A percentile compares a stretch with the other conserved stretches of the same genome.
phyloP scores from a whole-genome alignment of 1,284 basidiomycete genomes.

The Tranzscheliella williamsii region DNA sequence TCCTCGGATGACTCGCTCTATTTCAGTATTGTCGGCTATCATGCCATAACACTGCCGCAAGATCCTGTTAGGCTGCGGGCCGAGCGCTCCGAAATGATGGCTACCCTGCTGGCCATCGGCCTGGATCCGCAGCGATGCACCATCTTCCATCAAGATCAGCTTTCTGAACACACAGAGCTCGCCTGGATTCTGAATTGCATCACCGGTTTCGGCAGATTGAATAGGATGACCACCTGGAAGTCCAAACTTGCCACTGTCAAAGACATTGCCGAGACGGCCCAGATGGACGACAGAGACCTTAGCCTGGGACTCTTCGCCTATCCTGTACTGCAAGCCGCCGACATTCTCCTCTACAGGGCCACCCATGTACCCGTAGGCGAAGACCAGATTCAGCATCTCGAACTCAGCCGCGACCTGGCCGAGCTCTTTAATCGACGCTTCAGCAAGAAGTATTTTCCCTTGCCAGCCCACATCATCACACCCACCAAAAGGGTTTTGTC shows the following conservation, averaged over 20 bases:
- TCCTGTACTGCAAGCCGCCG: conserved; percentile 90
- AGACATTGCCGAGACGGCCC: conserved; percentile 69
- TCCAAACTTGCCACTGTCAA: conserved; percentile 74
- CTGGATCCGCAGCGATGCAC: conserved; percentile 77
- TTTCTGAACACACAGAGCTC: conserved; percentile 82
- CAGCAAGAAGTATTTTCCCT: conserved; percentile 68
- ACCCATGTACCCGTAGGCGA: conserved; percentile 94
- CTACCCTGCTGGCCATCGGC: conserved; percentile 80
- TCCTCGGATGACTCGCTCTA: conserved; percentile 62
- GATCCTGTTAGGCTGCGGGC: conserved; percentile 21
- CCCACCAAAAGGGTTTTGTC: conserved; percentile 72
- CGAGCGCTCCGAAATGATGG: conserved; percentile 74
- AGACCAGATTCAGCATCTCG: conserved; percentile 91
- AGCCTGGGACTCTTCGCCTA: conserved; percentile 87
- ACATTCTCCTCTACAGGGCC: conserved; percentile 85
- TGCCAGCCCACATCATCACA: conserved; percentile 76
- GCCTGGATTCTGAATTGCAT: conserved; percentile 88
- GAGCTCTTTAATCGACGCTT: conserved; percentile 75
- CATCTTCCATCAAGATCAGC: conserved; percentile 87
- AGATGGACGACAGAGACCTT: conserved; percentile 78
- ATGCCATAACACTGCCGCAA: conserved; percentile 62
- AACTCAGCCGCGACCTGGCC: conserved; percentile 81
- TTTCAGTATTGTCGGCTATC: conserved; percentile 82
- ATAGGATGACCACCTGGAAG: conserved; percentile 96
- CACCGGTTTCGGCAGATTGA: conserved; percentile 78